Base-by-base conservation (phyloP, 768 basidiomycete genomes). In the Lentinula detonsa region DNA sequence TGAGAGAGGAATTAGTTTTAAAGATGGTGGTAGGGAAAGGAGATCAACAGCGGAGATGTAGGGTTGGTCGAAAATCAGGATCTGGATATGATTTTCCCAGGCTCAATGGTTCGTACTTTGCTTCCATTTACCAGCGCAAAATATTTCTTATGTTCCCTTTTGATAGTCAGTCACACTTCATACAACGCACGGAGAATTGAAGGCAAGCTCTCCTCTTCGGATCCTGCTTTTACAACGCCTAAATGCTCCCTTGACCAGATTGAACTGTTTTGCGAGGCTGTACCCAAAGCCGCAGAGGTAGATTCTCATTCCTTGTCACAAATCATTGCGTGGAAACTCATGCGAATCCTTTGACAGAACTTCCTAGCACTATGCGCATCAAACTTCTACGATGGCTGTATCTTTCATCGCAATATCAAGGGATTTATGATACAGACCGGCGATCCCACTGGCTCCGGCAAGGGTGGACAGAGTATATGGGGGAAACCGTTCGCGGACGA, bases 381-480 rank as follows among this genome's bases (percentile, higher is more conserved):
- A 7, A 88, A 87, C 34, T 88, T 87, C 68, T 98, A 92, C 73
- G 83, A 97, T 72, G 80, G 81, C 58, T 91, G 86, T 68, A 73
- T 95, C 16, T 98, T 95, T 70, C 95, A 98, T 72, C 84, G 95
- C 46, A 98, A 93, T 71, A 98, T 99, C 78, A 93, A 87, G 66
- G 88, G 87, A 21, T 99, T 99, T 76, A 99, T 99, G 90, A 77
- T 90, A 8, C 97, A 99, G 68, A 92, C 93, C 0, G 93, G 93
- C 45, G 94, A 96, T 71, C 92, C 92, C 13, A 79, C 85, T 9
- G 93, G 93, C 23, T 85, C 91, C 31, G 97, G 97, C 31, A 99
- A 98, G 73, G 95, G 93, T 42, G 97, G 97, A 11, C 93, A 98
- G 75, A 95, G 91, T 68, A 91, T 98, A 65, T 98, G 95, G 94